Percentiles rank a stretch among this genome's conserved stretches.
Evolutionary conservation across 1,284 basidiomycete genomes (phyloP).

Genomic region (Meira nashicola): DNA sequence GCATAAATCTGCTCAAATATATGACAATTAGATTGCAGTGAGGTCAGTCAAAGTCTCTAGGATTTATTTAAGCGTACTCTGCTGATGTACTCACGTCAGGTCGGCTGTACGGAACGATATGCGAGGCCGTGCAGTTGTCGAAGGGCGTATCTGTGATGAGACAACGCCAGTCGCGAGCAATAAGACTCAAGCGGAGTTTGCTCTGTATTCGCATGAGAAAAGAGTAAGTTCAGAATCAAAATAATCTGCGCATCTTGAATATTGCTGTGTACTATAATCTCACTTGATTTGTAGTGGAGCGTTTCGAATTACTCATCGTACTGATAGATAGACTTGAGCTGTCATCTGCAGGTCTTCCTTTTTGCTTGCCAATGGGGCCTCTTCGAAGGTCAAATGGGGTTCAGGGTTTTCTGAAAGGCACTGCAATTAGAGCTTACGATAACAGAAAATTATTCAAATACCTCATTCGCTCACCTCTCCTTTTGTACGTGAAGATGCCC

Average conservation of each 20-base stretch:
- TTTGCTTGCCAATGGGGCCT: conserved; percentile 5
- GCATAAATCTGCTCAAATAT: background rate
- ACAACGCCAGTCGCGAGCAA: background rate
- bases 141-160: background rate
- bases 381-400: background rate
- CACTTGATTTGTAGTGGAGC: conserved; percentile 1
- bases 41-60: background rate
- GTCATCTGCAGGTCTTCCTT: background rate
- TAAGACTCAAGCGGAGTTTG: background rate
- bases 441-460: too few species aligned
- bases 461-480: too few species aligned
- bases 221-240: background rate
- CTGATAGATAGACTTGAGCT: background rate
- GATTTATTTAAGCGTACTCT: too few species aligned
- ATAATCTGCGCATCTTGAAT: background rate
- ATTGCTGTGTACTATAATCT: background rate
- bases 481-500: too few species aligned
- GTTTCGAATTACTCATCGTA: background rate
- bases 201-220: background rate
- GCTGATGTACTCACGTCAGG: background rate
- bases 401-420: too few species aligned
- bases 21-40: background rate
- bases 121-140: background rate
- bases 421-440: too few species aligned
- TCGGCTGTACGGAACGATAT: conserved; percentile 3